Evolutionary conservation across 495 filamentous ascomycete species (phyloP).

Genomic region (Apodospora peruviana): DNA sequence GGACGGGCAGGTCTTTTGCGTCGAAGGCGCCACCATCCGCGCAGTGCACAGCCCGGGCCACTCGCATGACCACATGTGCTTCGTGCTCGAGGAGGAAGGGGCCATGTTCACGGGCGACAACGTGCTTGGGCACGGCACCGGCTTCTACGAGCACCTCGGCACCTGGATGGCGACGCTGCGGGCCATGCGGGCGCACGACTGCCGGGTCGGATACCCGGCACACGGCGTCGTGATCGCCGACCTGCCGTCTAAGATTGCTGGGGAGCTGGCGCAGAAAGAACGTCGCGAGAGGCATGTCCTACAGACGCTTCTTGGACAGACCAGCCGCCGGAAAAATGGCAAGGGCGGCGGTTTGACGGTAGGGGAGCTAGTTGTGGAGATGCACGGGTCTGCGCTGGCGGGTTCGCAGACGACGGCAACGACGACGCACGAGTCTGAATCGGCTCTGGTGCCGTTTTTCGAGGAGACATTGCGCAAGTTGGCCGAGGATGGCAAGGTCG

Average conservation of each 20-base stretch:
- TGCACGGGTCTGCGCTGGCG: conserved; percentile 31
- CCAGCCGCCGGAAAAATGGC: too few relatives aligned
- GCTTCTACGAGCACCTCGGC: conserved; percentile 69
- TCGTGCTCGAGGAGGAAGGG: conserved; percentile 65
- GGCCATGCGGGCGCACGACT: conserved; percentile 53
- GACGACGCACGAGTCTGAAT: too few relatives aligned
- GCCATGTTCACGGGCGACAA: conserved; percentile 85
- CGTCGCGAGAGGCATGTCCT: conserved; percentile 68
- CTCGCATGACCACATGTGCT: conserved; percentile 70
- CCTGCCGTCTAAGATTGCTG: conserved; percentile 51
- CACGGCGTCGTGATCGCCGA: conserved; percentile 62
- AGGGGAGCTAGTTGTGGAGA: conserved; percentile 29
- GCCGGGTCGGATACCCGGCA: conserved; percentile 65
- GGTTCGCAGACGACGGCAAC: conserved; percentile 20
- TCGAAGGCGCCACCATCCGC: conserved; percentile 65
- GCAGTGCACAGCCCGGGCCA: conserved; percentile 73
- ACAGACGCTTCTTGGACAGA: conserved; percentile 38
- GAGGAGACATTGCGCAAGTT: conserved; percentile 44
- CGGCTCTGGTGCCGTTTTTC: conserved; percentile 44
- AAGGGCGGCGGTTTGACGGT: conserved; percentile 35
- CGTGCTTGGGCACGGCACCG: conserved; percentile 77
- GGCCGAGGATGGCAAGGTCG: conserved; percentile 44
- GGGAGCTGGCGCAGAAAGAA: conserved; percentile 69
- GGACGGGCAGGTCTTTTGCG: conserved; percentile 61
- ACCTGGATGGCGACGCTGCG: conserved; percentile 62